Conservation (phyloP, 371 early-diverging fungal genomes). For the Zychaea mexicana region DNA sequence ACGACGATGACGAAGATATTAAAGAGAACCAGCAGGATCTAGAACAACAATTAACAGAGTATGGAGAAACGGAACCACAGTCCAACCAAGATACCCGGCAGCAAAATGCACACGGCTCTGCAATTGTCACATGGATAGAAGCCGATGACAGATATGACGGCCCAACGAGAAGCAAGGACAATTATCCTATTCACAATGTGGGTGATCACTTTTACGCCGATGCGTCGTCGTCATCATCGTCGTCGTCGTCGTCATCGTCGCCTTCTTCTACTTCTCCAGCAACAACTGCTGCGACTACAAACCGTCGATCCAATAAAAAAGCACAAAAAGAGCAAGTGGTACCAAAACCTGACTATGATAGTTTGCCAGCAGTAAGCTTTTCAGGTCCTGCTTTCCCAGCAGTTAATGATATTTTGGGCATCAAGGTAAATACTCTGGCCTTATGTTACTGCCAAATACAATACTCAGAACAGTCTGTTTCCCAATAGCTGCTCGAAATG, state of each 20-base stretch:
- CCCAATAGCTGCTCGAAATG: not conserved
- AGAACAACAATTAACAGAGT: too few species aligned
- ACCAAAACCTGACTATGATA: not conserved
- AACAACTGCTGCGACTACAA: too few species aligned
- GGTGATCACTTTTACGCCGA: not conserved
- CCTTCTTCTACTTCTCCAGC: not conserved
- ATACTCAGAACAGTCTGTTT: not conserved
- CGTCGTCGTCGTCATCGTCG: too few species aligned
- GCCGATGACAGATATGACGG: not conserved
- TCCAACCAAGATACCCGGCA: not conserved
- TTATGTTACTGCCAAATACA: too few species aligned
- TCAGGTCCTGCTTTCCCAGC: not conserved
- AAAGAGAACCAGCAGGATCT: not conserved
- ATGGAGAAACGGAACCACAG: too few species aligned
- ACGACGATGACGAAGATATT: not conserved
- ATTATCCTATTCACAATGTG: not conserved
- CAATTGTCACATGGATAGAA: not conserved
- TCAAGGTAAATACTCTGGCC: constrained; percentile 1
- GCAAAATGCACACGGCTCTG: not conserved
- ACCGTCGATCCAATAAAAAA: not conserved
- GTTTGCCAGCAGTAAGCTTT: not conserved
- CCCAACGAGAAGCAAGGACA: not conserved
- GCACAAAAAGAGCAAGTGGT: not conserved
- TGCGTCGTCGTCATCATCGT: too few species aligned
- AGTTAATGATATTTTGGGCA: not conserved